Conservation (phyloP, 495 filamentous ascomycete species). For the Trichocladium uniseriatum region DNA sequence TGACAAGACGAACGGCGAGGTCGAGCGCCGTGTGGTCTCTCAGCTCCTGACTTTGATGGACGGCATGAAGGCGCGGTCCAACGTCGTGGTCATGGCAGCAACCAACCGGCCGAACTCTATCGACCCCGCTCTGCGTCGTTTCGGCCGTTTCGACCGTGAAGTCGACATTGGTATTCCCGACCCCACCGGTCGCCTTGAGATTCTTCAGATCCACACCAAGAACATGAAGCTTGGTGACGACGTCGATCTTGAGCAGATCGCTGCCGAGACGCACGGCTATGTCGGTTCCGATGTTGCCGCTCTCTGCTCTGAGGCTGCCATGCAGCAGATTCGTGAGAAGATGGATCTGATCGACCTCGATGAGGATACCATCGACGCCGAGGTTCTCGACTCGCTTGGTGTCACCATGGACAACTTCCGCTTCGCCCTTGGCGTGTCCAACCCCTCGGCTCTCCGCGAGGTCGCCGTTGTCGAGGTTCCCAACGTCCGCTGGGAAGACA, state of each 20-base stretch:
- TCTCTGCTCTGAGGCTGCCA: slow-evolving; percentile 97
- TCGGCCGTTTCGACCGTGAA: slow-evolving; percentile 96
- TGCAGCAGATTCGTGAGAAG: slow-evolving; percentile 99
- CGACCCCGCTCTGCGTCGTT: slow-evolving; percentile 92
- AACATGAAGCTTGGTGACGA: slow-evolving; percentile 99
- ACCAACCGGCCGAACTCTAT: slow-evolving; percentile 98
- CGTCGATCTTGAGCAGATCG: slow-evolving; percentile 93
- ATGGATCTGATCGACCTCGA: slow-evolving; percentile 99
- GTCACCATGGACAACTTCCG: slow-evolving; percentile 99
- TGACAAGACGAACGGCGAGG: slow-evolving; percentile 99
- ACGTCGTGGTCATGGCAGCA: slow-evolving; percentile 97
- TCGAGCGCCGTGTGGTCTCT: slow-evolving; percentile 96
- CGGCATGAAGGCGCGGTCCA: slow-evolving; percentile 97
- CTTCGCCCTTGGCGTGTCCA: slow-evolving; percentile 93
- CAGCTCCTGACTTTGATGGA: slow-evolving; percentile 98
- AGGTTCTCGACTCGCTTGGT: slow-evolving; percentile 94
- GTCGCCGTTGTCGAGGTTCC: slow-evolving; percentile 98
- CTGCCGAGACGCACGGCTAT: slow-evolving; percentile 96
- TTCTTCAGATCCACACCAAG: slow-evolving; percentile 98
- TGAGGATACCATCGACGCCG: slow-evolving; percentile 97
- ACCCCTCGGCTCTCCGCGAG: slow-evolving; percentile 96
- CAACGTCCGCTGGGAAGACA: slow-evolving; percentile 99
- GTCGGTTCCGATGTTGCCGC: slow-evolving; percentile 97
- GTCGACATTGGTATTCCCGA: slow-evolving; percentile 97
- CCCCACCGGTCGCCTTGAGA: slow-evolving; percentile 96